Conservation (phyloP, 2,329 filamentous ascomycete genomes). For the Botrytis cinerea region DNA sequence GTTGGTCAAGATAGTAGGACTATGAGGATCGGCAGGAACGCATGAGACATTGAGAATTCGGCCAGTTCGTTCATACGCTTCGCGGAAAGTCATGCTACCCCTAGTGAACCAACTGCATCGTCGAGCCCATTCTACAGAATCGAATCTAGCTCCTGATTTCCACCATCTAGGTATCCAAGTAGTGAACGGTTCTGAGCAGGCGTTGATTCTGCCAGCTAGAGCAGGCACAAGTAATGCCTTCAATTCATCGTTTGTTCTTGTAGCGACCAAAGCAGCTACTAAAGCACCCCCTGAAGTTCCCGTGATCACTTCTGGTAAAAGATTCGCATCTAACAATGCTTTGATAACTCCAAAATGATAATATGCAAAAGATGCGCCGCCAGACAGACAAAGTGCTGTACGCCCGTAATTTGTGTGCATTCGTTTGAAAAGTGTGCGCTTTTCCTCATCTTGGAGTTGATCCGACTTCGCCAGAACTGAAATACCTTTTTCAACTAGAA, state of each 20-base stretch:
- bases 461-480: constrained; percentile 68
- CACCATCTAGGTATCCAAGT: constrained; percentile 86
- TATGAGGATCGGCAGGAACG: constrained; percentile 93
- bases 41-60: constrained; percentile 95
- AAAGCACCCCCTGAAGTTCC: constrained; percentile 94
- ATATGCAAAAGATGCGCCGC: constrained; percentile 92
- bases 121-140: constrained; percentile 87
- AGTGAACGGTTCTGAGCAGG: constrained; percentile 64
- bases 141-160: constrained; percentile 89
- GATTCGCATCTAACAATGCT: constrained; percentile 80
- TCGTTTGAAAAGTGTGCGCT: constrained; percentile 81
- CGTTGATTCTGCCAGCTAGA: constrained; percentile 28
- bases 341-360: constrained; percentile 95
- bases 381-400: constrained; percentile 89
- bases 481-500: constrained; percentile 63
- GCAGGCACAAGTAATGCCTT: constrained; percentile 65
- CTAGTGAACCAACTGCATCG: constrained; percentile 86
- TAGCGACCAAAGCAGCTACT: constrained; percentile 83
- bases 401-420: constrained; percentile 88
- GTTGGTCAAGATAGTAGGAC: constrained; percentile 84
- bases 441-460: constrained; percentile 70
- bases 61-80: constrained; percentile 91
- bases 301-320: constrained; percentile 91
- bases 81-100: constrained; percentile 89
- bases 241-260: constrained; percentile 88